phyloP scores from a whole-genome alignment of 1,284 basidiomycete species.

The Moesziomyces antarcticus region DNA sequence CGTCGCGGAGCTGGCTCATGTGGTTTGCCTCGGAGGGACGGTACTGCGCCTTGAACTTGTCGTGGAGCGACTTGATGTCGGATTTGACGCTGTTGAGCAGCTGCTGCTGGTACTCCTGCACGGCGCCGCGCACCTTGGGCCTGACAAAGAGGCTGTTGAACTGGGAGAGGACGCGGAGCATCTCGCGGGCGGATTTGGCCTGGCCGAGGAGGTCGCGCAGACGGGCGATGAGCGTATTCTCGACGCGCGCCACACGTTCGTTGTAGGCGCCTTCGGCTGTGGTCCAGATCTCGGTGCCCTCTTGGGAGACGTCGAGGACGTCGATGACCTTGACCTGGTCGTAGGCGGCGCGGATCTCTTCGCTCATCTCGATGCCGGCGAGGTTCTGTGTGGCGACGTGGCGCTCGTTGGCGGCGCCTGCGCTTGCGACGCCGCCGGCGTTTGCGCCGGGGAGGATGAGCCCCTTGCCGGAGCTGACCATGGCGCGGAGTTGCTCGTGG shows the following conservation, averaged over 20 bases:
- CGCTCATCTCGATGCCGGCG: constrained; percentile 89
- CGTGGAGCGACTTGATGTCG: constrained; percentile 93
- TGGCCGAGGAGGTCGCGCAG: constrained; percentile 92
- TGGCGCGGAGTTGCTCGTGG: constrained; percentile 95
- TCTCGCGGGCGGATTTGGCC: constrained; percentile 95
- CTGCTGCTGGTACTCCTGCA: constrained; percentile 97
- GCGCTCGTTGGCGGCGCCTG: constrained; percentile 34
- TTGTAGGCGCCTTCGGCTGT: constrained; percentile 97
- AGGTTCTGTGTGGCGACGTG: constrained; percentile 63
- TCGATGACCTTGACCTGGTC: constrained; percentile 96
- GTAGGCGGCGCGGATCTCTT: constrained; percentile 89
- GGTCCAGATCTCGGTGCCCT: constrained; percentile 98
- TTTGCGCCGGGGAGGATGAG: constrained; percentile 24
- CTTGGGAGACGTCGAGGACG: constrained; percentile 82
- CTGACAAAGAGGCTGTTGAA: constrained; percentile 97
- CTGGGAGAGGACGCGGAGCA: constrained; percentile 98
- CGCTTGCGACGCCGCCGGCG: constrained; percentile 8
- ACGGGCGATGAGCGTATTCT: constrained; percentile 97
- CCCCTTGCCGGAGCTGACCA: constrained; percentile 94
- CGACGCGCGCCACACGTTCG: constrained; percentile 93
- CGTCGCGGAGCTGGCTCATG: constrained; percentile 97
- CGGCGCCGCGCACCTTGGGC: constrained; percentile 86
- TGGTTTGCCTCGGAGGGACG: constrained; percentile 94
- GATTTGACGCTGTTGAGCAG: constrained; percentile 79
- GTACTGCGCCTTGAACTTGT: constrained; percentile 86